Evolutionary conservation across 2,329 filamentous ascomycete species (phyloP), one percentile per base, ranked within the genome.

Genomic region (Aspergillus bombycis): DNA sequence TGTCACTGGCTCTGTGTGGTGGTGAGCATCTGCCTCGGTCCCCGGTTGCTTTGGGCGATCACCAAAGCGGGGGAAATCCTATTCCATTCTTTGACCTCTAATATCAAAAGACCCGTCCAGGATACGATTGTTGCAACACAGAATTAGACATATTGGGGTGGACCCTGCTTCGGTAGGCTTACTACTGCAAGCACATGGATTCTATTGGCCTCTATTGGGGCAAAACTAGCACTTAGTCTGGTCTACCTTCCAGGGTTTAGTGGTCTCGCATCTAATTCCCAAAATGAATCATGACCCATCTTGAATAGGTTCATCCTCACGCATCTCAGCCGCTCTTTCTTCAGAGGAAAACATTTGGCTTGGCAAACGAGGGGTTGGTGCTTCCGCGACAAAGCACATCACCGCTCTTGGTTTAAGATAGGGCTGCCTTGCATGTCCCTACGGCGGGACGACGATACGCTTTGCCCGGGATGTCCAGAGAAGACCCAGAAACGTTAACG

Each of bases 241-340:
- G 38, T n/a, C 38, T 41, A 19, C 4, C 38, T 10, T n/a, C 19
- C 3, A 10, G 7, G 7, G 3, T 4, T 41, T 3, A 41, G 0
- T 41, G 38, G 38, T 41, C 38, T 41, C 38, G 38, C 38, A 41
- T 41, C 38, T 9, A 1, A 41, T 41, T 41, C 38, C 38, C 3
- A 41, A 41, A 41, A 41, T 36, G 36, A 19, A 38, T 8, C 36
- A 19, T 19, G 19, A n/a, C 16, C n/a, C 3, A 2, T n/a, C 2
- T 41, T 9, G 3, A 8, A 4, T 0, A n/a, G 38, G 8, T n/a
- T 16, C 1, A 41, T 41, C 19, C 7, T 0, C 7, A n/a, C 8
- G 38, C 16, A 19, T 9, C 3, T n/a, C 16, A n/a, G n/a, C 38
- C 2, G 19, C 7, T n/a, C 3, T 41, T 0, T 9, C 16, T 9